These are phyloP conservation scores for Elsinoe ampelina DNA, from an alignment of 2,329 filamentous ascomycete genomes.

Conservation along the genomic window DNA sequence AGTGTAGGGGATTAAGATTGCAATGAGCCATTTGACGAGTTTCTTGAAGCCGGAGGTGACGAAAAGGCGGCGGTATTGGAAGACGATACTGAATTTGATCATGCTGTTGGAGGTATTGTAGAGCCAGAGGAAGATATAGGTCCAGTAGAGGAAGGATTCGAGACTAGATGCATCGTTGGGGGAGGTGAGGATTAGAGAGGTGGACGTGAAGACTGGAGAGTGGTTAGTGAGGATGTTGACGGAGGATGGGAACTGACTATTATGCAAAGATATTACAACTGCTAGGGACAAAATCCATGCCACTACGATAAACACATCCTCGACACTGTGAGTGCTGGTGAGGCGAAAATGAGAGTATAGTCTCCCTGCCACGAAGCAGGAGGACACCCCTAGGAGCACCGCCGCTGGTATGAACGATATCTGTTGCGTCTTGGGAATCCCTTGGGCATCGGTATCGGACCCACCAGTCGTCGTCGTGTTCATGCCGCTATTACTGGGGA, in stretches of 20 bases:
- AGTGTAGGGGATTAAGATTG: slow-evolving; percentile 24
- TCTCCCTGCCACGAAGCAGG: not conserved
- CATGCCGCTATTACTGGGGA: not conserved
- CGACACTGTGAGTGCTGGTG: not conserved
- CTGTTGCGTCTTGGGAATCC: not conserved
- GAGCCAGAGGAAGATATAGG: slow-evolving; percentile 29
- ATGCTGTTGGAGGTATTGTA: slow-evolving; percentile 31
- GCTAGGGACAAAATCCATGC: not conserved
- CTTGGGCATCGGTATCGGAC: not conserved
- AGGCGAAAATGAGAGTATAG: not conserved
- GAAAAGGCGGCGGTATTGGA: slow-evolving; percentile 41
- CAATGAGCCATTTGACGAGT: slow-evolving; percentile 34
- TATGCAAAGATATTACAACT: not conserved
- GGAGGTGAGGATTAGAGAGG: not conserved
- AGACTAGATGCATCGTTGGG: not conserved
- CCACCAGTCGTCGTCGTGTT: not conserved
- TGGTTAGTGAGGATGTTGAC: not conserved
- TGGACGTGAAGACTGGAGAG: not conserved
- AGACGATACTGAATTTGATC: slow-evolving; percentile 37
- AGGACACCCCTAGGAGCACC: not conserved
- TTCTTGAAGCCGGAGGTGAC: slow-evolving; percentile 32
- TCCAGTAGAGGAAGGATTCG: not conserved
- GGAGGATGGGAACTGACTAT: not conserved
- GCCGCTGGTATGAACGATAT: not conserved
- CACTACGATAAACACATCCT: not conserved